Conservation (phyloP, 768 basidiomycete species). For the Boletus vinaceobasis region DNA sequence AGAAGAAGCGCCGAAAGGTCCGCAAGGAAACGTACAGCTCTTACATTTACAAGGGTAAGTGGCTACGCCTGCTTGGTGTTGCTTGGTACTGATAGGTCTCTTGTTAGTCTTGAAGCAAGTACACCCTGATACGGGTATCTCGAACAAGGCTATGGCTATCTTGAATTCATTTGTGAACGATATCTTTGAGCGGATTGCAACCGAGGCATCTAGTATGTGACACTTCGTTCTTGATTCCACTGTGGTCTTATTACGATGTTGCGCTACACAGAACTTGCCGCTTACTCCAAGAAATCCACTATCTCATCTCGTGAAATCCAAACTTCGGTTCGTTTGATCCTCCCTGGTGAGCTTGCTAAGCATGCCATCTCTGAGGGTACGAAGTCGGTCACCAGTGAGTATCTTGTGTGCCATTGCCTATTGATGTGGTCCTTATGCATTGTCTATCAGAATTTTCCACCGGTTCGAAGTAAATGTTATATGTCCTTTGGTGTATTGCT, state of each 20-base stretch:
- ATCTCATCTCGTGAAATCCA: conserved; percentile 92
- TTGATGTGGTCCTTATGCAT: conserved; percentile 7
- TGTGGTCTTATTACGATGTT: background rate
- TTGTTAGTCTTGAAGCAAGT: conserved; percentile 81
- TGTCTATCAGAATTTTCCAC: conserved; percentile 52
- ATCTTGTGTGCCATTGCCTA: background rate
- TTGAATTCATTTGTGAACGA: conserved; percentile 83
- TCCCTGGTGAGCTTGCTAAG: conserved; percentile 83
- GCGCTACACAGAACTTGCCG: conserved; percentile 59
- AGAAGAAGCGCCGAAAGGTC: conserved; percentile 78
- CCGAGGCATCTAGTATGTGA: conserved; percentile 64
- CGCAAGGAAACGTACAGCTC: conserved; percentile 83
- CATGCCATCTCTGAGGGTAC: conserved; percentile 87
- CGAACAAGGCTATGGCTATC: conserved; percentile 85
- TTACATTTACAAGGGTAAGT: conserved; percentile 78
- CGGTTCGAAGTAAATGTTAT: conserved; percentile 46
- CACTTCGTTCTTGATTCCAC: background rate
- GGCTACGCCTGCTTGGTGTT: background rate
- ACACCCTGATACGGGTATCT: conserved; percentile 92
- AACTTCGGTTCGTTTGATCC: conserved; percentile 77
- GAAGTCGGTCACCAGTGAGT: conserved; percentile 66
- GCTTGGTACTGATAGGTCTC: background rate
- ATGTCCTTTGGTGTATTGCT: conserved; percentile 29
- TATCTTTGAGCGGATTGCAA: conserved; percentile 78
- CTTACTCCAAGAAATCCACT: conserved; percentile 86